A percentile compares a stretch with the other conserved stretches of the same genome.
Evolutionary conservation across 2,329 filamentous ascomycete genomes (phyloP).

Genomic region (Aphanocladium album): DNA sequence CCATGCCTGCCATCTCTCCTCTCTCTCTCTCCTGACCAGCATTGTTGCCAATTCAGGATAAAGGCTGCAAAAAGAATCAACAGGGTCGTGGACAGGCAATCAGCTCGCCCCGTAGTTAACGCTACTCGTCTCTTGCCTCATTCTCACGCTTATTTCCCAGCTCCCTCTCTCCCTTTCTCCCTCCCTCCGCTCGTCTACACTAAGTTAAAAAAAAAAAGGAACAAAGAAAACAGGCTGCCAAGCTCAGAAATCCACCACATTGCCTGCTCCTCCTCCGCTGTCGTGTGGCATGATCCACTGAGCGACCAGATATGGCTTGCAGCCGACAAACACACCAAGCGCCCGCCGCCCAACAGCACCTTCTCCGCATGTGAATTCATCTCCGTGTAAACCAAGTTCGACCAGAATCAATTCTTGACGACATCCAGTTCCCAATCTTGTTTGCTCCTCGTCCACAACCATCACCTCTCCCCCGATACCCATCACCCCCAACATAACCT

Average conservation of each 20-base stretch:
- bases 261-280: not conserved
- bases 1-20: not conserved
- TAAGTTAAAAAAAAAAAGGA: no score
- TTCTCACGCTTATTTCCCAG: not conserved
- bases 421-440: not conserved
- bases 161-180: not conserved
- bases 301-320: constrained; percentile 10
- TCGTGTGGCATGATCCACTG: constrained; percentile 3
- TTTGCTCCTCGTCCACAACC: not conserved
- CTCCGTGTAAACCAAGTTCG: not conserved
- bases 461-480: not conserved
- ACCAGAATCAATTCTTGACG: not conserved
- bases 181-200: no score
- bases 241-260: not conserved
- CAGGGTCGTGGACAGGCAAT: not conserved
- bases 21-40: not conserved
- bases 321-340: not conserved
- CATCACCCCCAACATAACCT: not conserved
- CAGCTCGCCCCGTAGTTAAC: not conserved
- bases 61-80: not conserved
- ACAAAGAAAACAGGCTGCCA: constrained; percentile 5
- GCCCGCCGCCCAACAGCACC: not conserved
- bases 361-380: not conserved
- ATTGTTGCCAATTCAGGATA: no score
- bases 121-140: not conserved